Evolutionary conservation across 768 basidiomycete species (phyloP).

Genomic region (Macrolepiota fuliginosa): DNA sequence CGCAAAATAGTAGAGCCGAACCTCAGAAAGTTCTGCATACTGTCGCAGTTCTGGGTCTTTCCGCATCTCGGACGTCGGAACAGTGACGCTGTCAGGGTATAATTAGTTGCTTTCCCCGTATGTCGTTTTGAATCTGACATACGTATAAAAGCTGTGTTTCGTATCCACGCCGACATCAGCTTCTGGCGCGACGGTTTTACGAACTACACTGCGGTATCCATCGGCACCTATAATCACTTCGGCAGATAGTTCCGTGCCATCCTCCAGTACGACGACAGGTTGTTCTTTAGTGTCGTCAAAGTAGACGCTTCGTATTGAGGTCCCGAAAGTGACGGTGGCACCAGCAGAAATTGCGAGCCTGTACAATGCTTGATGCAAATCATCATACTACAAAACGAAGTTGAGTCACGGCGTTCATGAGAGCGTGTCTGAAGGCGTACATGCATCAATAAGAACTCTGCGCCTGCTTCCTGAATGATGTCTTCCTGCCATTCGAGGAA

Average conservation of each 20-base stretch:
- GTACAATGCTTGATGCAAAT: constrained; percentile 43
- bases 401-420: not conserved
- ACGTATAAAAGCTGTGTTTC: constrained; percentile 37
- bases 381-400: constrained; percentile 35
- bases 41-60: constrained; percentile 9
- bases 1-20: not conserved
- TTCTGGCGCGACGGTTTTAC: constrained; percentile 32
- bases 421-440: constrained; percentile 27
- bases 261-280: constrained; percentile 27
- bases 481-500: constrained; percentile 47
- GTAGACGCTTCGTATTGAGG: constrained; percentile 24
- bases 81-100: constrained; percentile 26
- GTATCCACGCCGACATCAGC: constrained; percentile 24
- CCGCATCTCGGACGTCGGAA: constrained; percentile 23
- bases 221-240: constrained; percentile 54
- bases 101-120: not conserved
- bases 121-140: constrained; percentile 16
- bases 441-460: constrained; percentile 47
- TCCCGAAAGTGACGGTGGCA: constrained; percentile 32
- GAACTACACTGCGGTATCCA: constrained; percentile 39
- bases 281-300: constrained; percentile 23
- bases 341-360: constrained; percentile 39
- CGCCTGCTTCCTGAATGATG: constrained; percentile 45
- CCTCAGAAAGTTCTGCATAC: constrained; percentile 8
- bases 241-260: constrained; percentile 34